Percentiles rank a stretch among this genome's conserved stretches.
Evolutionary conservation across 768 basidiomycete species (phyloP).

Genomic region (Sporobolomyces phaffii): DNA sequence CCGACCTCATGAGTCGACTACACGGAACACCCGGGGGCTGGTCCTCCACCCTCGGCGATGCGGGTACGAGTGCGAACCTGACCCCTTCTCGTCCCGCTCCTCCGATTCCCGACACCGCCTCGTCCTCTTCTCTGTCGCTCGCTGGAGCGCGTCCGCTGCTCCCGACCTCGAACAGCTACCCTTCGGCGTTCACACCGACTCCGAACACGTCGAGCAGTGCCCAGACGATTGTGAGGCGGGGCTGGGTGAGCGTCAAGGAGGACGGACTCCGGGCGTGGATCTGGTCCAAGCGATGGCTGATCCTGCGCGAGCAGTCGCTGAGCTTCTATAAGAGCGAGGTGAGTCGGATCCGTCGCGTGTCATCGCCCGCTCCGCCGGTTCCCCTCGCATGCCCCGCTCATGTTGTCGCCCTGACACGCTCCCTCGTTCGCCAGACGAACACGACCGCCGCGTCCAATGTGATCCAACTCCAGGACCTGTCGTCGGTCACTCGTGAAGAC

Average conservation of each 20-base stretch:
- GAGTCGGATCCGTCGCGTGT: conserved; percentile 42
- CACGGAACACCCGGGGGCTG: background rate
- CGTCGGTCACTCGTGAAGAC: conserved; percentile 84
- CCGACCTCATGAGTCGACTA: background rate
- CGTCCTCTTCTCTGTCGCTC: background rate
- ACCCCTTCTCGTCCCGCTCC: background rate
- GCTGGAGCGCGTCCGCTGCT: background rate
- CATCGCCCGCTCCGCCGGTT: conserved; percentile 16
- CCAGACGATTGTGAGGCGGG: conserved; percentile 51
- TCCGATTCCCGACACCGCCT: conserved; percentile 6
- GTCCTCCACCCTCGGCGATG: background rate
- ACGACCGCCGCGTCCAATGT: conserved; percentile 52
- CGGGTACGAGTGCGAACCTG: background rate
- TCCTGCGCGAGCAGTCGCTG: conserved; percentile 71
- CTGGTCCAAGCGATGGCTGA: conserved; percentile 84
- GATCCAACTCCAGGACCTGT: conserved; percentile 68
- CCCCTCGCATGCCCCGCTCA: conserved; percentile 51
- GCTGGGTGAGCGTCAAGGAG: conserved; percentile 82
- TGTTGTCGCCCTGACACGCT: conserved; percentile 35
- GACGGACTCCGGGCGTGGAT: conserved; percentile 86
- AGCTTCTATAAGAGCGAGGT: conserved; percentile 90
- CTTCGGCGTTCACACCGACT: background rate
- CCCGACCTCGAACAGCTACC: background rate
- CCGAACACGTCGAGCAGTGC: conserved; percentile 1
- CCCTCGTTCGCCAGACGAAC: conserved; percentile 33